Conservation (phyloP, 495 filamentous ascomycete genomes). For the Hypomontagnella monticulosa region DNA sequence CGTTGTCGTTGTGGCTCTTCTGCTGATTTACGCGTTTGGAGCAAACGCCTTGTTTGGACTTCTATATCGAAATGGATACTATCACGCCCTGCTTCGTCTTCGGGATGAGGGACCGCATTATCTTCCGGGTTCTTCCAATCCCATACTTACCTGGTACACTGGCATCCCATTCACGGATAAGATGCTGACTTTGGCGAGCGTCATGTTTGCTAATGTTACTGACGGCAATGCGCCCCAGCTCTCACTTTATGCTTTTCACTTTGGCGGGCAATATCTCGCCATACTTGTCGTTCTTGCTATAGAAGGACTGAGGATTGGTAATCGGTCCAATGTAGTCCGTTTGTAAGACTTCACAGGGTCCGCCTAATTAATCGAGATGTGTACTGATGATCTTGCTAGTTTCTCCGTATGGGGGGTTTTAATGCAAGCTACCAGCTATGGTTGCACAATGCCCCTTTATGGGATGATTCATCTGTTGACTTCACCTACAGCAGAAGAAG, state of each 20-base stretch:
- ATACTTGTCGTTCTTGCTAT: constrained; percentile 28
- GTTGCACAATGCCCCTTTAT: constrained; percentile 34
- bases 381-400: constrained; percentile 17
- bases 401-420: constrained; percentile 30
- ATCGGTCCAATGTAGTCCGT: constrained; percentile 18
- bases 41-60: constrained; percentile 24
- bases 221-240: constrained; percentile 27
- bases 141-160: constrained; percentile 24
- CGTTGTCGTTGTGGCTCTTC: constrained; percentile 17
- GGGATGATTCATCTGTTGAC: constrained; percentile 25
- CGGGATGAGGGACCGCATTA: constrained; percentile 26
- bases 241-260: constrained; percentile 35
- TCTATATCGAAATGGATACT: constrained; percentile 34
- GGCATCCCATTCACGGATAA: constrained; percentile 24
- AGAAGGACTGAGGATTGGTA: constrained; percentile 28
- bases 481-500: constrained; percentile 17
- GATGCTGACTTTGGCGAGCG: constrained; percentile 27
- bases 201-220: constrained; percentile 37
- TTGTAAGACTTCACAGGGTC: constrained; percentile 17
- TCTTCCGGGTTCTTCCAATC: constrained; percentile 27
- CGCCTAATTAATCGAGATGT: background rate
- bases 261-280: constrained; percentile 32
- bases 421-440: constrained; percentile 32
- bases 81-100: constrained; percentile 24
- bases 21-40: constrained; percentile 25